Base-by-base conservation (phyloP, 495 filamentous ascomycete genomes). In the Darksidea phi region DNA sequence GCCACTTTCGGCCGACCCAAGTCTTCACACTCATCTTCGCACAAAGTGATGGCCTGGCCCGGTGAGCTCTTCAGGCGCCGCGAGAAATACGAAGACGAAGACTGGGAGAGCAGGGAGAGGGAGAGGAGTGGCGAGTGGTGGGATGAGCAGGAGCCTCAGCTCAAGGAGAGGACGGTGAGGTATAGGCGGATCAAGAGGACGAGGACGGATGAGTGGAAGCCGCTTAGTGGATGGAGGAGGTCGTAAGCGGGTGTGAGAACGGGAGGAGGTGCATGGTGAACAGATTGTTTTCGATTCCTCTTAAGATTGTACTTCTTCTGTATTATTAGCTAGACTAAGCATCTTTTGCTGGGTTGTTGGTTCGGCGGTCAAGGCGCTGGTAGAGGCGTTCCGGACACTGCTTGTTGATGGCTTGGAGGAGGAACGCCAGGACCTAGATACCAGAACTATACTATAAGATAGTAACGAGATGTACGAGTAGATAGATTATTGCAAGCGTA, bases 151-250 rank as follows among this genome's bases (percentile, higher is more conserved):
- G 57, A 60, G 34, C 18, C 26, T 6, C 21, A 36, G 57, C 1
- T 43, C 32, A 43, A 26, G 48, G 38, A 47, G 50, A 61, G 50
- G 58, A 54, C 15, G 4, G 20, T 38, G 4, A 37, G 50, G 50
- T 47, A 41, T 20, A 28, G 49, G 37, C 37, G 25, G 58, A 24
- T 61, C 12, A 54, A 54, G 58, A 61, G 58, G 50, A 61, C 58
- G 38, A 54, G 50, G 50, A 61, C 58, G 21, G 49, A 54, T 48
- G 58, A 61, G 50, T 61, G 58, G 58, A 61, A 54, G 50, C 58
- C 58, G n/a, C 54, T 61, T 48, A 59, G 37, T 34, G 57, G 57
- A 11, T 59, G 50, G 23, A 52, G 47, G 57, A 26, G 47, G 28
- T 42, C 8, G 26, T 59, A 37, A 59, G 57, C 21, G 11, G n/a